Percentiles rank a stretch among this genome's conserved stretches.
These are phyloP conservation scores for Aspergillus sojae DNA, from an alignment of 2,329 filamentous ascomycete genomes.

Conservation along the genomic window DNA sequence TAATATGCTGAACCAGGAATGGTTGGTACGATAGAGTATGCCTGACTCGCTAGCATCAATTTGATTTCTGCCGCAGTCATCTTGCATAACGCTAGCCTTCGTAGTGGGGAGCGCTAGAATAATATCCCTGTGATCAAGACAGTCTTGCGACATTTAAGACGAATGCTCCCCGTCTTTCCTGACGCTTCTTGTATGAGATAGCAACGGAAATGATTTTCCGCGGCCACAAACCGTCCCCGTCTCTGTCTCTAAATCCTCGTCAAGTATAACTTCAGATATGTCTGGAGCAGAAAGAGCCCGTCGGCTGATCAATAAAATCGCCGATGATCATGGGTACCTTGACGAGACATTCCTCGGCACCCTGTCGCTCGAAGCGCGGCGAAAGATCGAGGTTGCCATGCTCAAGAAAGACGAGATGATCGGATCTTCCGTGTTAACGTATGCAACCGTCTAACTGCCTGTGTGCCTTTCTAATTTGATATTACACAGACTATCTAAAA, in stretches of 20 bases:
- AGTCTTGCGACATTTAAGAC: too few relatives aligned
- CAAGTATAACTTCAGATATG: not conserved
- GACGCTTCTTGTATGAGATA: too few relatives aligned
- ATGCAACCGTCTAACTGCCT: not conserved
- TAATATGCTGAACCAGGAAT: too few relatives aligned
- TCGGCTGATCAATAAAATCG: slow-evolving; percentile 10
- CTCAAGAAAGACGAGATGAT: slow-evolving; percentile 16
- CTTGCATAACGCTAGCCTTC: too few relatives aligned
- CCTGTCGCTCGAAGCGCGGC: slow-evolving; percentile 8
- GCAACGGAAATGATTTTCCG: too few relatives aligned
- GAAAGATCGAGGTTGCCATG: slow-evolving; percentile 12
- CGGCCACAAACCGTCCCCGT: too few relatives aligned
- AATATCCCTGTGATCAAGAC: too few relatives aligned
- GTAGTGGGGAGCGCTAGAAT: too few relatives aligned
- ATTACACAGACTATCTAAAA: slow-evolving; percentile 18
- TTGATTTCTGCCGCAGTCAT: too few relatives aligned
- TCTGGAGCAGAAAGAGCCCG: slow-evolving; percentile 5
- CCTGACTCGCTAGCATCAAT: too few relatives aligned
- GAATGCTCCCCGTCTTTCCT: too few relatives aligned
- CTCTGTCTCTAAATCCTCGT: not conserved
- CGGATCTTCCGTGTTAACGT: slow-evolving; percentile 16
- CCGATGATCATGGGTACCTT: slow-evolving; percentile 11
- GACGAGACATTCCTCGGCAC: slow-evolving; percentile 2
- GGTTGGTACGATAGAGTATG: too few relatives aligned
- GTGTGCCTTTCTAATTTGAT: not conserved